These are phyloP conservation scores for Coprinopsis sp. DNA, from an alignment of 768 basidiomycete species.

Conservation along the genomic window DNA sequence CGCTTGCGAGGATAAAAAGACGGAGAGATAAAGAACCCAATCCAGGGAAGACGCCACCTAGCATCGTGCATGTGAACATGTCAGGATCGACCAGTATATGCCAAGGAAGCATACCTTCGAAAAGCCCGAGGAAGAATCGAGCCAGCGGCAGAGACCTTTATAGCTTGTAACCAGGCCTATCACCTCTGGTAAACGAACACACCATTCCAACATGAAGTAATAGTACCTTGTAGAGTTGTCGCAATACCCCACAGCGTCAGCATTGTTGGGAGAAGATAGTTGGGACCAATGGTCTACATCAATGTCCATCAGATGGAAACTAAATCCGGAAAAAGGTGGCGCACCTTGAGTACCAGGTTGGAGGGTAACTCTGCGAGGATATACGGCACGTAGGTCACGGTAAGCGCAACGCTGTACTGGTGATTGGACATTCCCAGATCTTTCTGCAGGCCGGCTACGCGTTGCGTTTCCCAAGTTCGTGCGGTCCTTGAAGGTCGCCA, in stretches of 20 bases:
- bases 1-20: slow-evolving; percentile 49
- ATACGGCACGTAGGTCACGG: slow-evolving; percentile 50
- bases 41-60: slow-evolving; percentile 56
- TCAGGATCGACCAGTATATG: no score
- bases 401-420: slow-evolving; percentile 47
- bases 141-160: slow-evolving; percentile 39
- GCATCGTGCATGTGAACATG: not conserved
- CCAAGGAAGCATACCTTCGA: slow-evolving; percentile 35
- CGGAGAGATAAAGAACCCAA: slow-evolving; percentile 53
- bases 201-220: not conserved
- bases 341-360: slow-evolving; percentile 52
- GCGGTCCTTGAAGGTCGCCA: slow-evolving; percentile 41
- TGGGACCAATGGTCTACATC: slow-evolving; percentile 48
- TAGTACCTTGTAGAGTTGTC: slow-evolving; percentile 52
- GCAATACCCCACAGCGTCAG: slow-evolving; percentile 67
- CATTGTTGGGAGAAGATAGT: slow-evolving; percentile 56
- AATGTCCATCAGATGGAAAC: not conserved
- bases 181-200: not conserved
- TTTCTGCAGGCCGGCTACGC: slow-evolving; percentile 56
- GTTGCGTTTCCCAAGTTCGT: slow-evolving; percentile 57
- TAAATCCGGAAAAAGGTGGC: slow-evolving; percentile 1
- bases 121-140: slow-evolving; percentile 49
- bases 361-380: slow-evolving; percentile 58
- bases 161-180: slow-evolving; percentile 48
- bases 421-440: slow-evolving; percentile 45